A percentile compares a stretch with the other conserved stretches of the same genome.
These are phyloP conservation scores for Monosporascus sp. DNA, from an alignment of 2,329 filamentous ascomycete genomes.

Conservation along the genomic window DNA sequence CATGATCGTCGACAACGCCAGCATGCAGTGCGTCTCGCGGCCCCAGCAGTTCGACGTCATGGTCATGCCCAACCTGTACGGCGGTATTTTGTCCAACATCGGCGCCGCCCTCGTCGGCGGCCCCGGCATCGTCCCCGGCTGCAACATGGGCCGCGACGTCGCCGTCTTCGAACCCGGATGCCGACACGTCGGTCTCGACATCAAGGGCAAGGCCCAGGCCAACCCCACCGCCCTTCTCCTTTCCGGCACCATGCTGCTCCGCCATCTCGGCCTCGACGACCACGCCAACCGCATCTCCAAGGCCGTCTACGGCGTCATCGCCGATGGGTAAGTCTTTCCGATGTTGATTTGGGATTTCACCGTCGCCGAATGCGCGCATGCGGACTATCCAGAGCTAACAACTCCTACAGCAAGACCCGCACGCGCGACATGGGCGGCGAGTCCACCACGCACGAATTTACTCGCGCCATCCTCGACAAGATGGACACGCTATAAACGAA, in stretches of 20 bases:
- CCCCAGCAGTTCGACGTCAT: slow-evolving; percentile 99
- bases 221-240: slow-evolving; percentile 96
- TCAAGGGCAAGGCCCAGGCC: slow-evolving; percentile 99
- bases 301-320: slow-evolving; percentile 71
- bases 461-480: slow-evolving; percentile 85
- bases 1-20: slow-evolving; percentile 99
- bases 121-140: slow-evolving; percentile 93
- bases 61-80: slow-evolving; percentile 99
- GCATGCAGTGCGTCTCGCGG: slow-evolving; percentile 95
- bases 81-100: slow-evolving; percentile 98
- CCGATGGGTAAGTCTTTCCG: slow-evolving; percentile 67
- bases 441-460: slow-evolving; percentile 90
- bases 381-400: neutral
- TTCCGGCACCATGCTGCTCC: slow-evolving; percentile 92
- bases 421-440: slow-evolving; percentile 95
- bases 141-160: slow-evolving; percentile 98
- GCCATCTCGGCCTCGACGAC: slow-evolving; percentile 94
- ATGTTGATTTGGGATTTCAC: neutral
- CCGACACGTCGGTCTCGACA: slow-evolving; percentile 98
- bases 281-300: slow-evolving; percentile 98
- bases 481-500: slow-evolving; percentile 70
- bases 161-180: slow-evolving; percentile 98
- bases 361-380: neutral
- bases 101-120: slow-evolving; percentile 95
- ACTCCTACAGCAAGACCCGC: slow-evolving; percentile 62